Percentiles rank a stretch among this genome's conserved stretches.
Evolutionary conservation across 371 early-diverging fungal genomes (phyloP).

Genomic region (Lichtheimia ramosa): DNA sequence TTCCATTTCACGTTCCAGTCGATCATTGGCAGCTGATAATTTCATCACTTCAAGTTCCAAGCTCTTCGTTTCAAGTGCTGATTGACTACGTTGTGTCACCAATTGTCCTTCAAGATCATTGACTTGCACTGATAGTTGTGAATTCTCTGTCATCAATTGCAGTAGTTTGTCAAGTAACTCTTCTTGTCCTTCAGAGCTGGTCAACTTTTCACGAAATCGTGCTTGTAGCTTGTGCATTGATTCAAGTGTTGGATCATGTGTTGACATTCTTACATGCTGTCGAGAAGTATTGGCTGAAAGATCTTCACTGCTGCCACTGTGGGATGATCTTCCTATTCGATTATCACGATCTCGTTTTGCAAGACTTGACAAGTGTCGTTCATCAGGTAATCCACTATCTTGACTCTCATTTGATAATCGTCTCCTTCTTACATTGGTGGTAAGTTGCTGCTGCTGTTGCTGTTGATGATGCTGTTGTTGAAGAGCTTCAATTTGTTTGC

Average conservation of each 20-base stretch:
- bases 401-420: conserved; percentile 2
- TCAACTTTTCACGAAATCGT: conserved; percentile 6
- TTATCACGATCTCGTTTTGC: conserved; percentile 19
- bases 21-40: conserved; percentile 42
- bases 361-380: conserved; percentile 9
- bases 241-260: background rate
- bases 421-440: background rate
- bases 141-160: conserved; percentile 35
- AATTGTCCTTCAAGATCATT: conserved; percentile 39
- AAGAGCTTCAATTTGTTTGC: conserved; percentile 5
- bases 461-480: conserved; percentile 6
- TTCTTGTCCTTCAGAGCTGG: conserved; percentile 12
- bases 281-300: background rate
- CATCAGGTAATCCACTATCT: conserved; percentile 15
- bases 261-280: background rate
- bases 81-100: conserved; percentile 32
- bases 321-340: conserved; percentile 8
- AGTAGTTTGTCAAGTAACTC: conserved; percentile 21
- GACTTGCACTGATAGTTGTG: conserved; percentile 28
- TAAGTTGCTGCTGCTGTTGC: conserved; percentile 10
- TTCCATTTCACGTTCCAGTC: conserved; percentile 49
- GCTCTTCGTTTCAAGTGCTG: conserved; percentile 36
- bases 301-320: conserved; percentile 1
- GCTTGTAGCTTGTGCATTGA: conserved; percentile 4
- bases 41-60: conserved; percentile 43